Evolutionary conservation across 2,329 filamentous ascomycete species (phyloP).

Genomic region (Pseudodiploospora longispora): DNA sequence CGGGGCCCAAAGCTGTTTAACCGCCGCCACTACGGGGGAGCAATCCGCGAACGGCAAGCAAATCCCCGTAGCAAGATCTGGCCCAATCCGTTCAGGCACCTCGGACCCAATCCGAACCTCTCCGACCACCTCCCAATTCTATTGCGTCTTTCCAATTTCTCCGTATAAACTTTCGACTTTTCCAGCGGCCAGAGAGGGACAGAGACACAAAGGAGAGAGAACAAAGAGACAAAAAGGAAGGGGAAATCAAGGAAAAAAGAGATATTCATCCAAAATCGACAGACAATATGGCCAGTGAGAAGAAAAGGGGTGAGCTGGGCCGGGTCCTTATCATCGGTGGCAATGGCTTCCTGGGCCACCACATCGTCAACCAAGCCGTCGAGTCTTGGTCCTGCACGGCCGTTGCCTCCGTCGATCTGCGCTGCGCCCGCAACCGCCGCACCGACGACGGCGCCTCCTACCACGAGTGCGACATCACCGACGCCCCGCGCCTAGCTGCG

Average conservation of each 20-base stretch:
- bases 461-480: conserved; percentile 71
- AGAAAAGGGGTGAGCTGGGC: conserved; percentile 43
- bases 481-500: conserved; percentile 48
- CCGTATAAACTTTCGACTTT: no score
- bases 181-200: no score
- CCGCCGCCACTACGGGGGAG: no score
- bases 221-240: not conserved
- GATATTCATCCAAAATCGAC: not conserved
- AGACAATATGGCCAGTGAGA: conserved; percentile 5
- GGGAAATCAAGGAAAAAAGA: not conserved
- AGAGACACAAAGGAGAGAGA: no score
- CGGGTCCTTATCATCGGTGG: conserved; percentile 73
- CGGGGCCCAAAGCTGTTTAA: no score
- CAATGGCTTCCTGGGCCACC: conserved; percentile 77
- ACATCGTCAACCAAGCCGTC: conserved; percentile 68
- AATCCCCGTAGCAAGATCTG: no score
- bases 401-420: conserved; percentile 66
- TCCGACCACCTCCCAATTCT: no score
- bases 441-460: conserved; percentile 44
- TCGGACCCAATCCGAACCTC: no score
- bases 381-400: conserved; percentile 40
- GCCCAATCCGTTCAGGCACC: no score
- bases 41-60: no score
- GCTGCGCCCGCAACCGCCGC: conserved; percentile 61
- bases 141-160: no score